These are phyloP conservation scores for Elsinoe perseae DNA, from an alignment of 2,329 filamentous ascomycete genomes.

Conservation along the genomic window DNA sequence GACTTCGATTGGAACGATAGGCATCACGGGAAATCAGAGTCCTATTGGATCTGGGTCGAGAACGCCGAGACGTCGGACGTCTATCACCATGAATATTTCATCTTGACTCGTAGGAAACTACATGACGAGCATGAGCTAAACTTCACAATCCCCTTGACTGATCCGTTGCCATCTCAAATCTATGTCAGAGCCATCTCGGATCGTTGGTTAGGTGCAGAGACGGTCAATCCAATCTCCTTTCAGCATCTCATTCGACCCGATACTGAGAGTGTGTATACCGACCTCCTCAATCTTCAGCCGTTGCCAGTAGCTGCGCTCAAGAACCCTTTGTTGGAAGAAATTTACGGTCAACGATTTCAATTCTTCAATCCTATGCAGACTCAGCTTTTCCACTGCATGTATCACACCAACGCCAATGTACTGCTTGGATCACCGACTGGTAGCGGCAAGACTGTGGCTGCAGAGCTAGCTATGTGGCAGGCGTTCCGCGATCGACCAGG, in stretches of 20 bases:
- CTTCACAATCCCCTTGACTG: constrained; percentile 91
- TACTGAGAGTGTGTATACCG: constrained; percentile 94
- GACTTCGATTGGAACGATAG: constrained; percentile 94
- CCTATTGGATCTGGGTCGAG: constrained; percentile 98
- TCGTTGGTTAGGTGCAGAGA: constrained; percentile 93
- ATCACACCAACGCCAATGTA: constrained; percentile 86
- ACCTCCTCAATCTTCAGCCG: constrained; percentile 84
- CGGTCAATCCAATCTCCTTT: constrained; percentile 89
- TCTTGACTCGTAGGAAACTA: constrained; percentile 79
- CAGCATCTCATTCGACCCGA: constrained; percentile 96
- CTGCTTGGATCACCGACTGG: constrained; percentile 92
- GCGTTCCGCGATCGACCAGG: constrained; percentile 89
- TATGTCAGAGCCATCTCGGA: constrained; percentile 93
- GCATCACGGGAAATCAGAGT: constrained; percentile 87
- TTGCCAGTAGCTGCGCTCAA: constrained; percentile 79
- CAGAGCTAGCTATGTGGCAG: constrained; percentile 99
- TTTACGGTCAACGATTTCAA: constrained; percentile 82
- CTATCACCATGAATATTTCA: constrained; percentile 96
- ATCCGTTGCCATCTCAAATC: constrained; percentile 89
- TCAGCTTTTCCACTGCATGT: constrained; percentile 94
- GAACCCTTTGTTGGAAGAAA: constrained; percentile 75
- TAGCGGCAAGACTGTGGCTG: constrained; percentile 94
- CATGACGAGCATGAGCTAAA: constrained; percentile 96
- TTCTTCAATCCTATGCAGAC: constrained; percentile 99
- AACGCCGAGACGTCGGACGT: constrained; percentile 97